Conservation (phyloP, 345 rosid species). For the Carallia pectinifolia region DNA sequence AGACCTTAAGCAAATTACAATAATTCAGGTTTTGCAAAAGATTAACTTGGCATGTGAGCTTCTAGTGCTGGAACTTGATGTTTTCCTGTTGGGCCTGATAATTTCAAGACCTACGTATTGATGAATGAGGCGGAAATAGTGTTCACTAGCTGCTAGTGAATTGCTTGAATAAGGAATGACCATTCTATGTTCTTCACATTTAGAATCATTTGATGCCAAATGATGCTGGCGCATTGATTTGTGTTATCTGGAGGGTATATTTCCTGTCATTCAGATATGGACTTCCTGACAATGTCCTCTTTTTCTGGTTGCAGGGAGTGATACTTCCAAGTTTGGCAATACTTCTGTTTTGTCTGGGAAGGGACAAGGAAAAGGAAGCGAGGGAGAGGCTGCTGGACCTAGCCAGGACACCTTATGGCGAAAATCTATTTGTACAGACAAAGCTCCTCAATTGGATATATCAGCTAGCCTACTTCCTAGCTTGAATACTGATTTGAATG, state of each 20-base stretch:
- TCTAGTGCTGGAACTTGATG: too few species aligned
- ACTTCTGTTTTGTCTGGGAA: conserved; percentile 36
- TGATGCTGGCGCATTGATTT: background rate
- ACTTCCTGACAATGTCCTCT: conserved; percentile 3
- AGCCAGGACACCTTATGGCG: conserved; percentile 59
- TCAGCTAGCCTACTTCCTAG: conserved; percentile 48
- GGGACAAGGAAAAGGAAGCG: conserved; percentile 55
- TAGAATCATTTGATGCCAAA: background rate
- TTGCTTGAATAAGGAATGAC: too few species aligned
- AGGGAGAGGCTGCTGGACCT: conserved; percentile 40
- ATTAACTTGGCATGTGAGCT: too few species aligned
- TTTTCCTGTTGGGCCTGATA: too few species aligned
- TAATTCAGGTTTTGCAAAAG: too few species aligned
- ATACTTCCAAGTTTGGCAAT: conserved; percentile 45
- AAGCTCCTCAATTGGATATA: conserved; percentile 53
- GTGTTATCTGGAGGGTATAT: background rate
- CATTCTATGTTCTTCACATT: background rate
- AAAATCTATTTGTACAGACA: conserved; percentile 56
- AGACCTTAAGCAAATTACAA: too few species aligned
- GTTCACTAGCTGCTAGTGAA: background rate
- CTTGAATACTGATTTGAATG: conserved; percentile 47
- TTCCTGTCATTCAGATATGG: background rate
- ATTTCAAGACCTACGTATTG: too few species aligned
- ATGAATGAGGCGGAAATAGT: too few species aligned
- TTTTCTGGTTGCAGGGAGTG: conserved; percentile 58